Evolutionary conservation across 331 rosid genomes (phyloP).

Genomic region (Erythrophleum ivorense): DNA sequence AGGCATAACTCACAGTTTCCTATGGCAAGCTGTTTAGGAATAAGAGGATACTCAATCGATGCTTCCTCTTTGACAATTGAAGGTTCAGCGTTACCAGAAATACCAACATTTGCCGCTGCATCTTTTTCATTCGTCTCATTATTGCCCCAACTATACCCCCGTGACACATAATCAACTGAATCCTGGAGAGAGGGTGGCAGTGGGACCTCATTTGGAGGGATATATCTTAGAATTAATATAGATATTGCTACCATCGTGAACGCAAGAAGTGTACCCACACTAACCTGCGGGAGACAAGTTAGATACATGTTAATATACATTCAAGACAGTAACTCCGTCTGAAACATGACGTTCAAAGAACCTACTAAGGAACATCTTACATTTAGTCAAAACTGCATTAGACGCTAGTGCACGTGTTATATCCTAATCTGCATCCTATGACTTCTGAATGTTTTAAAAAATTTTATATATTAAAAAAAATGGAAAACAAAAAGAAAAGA

Average conservation of each 20-base stretch:
- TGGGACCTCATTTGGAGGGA: conserved; percentile 90
- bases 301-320: conserved; percentile 36
- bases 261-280: conserved; percentile 96
- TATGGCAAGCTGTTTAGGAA: conserved; percentile 50
- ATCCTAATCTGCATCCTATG: not conserved
- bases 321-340: not conserved
- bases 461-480: not conserved
- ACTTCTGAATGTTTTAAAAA: not conserved
- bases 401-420: not conserved
- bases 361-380: conserved; percentile 17
- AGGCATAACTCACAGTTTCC: conserved; percentile 63
- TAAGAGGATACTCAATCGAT: conserved; percentile 58
- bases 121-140: conserved; percentile 46
- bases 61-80: conserved; percentile 52
- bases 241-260: conserved; percentile 86
- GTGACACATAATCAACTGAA: conserved; percentile 56
- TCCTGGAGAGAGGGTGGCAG: conserved; percentile 68
- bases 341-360: not conserved
- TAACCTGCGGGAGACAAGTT: conserved; percentile 61
- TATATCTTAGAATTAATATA: conserved; percentile 85
- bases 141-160: conserved; percentile 34
- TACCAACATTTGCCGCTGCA: conserved; percentile 35
- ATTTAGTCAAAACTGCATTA: conserved; percentile 18
- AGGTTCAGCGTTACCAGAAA: conserved; percentile 53
- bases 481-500: not conserved